Evolutionary conservation across 129 eudicot genomes (phyloP).

Genomic region (Centrapalus pauciflorus): DNA sequence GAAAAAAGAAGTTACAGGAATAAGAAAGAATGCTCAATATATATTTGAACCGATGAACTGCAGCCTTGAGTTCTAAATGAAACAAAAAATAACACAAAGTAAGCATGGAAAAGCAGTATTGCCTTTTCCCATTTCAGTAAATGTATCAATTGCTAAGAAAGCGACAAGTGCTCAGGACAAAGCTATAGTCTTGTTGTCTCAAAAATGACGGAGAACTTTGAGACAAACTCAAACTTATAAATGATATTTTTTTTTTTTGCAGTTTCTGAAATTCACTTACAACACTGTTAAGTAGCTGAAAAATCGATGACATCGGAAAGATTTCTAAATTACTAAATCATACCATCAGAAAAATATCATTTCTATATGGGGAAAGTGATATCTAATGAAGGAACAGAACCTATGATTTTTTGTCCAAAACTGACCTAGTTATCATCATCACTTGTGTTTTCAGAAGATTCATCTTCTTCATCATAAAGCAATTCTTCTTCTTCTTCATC

Average conservation of each 20-base stretch:
- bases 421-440: constrained; percentile 48
- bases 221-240: not conserved
- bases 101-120: too few species aligned
- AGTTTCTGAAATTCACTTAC: too few species aligned
- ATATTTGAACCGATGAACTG: constrained; percentile 3
- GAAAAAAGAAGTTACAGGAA: not conserved
- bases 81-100: not conserved
- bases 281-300: not conserved
- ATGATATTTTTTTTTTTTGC: too few species aligned
- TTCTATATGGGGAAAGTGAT: constrained; percentile 7
- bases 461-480: constrained; percentile 65
- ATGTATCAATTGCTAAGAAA: too few species aligned
- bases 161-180: too few species aligned
- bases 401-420: constrained; percentile 5
- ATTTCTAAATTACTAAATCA: constrained; percentile 3
- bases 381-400: constrained; percentile 9
- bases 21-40: not conserved
- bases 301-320: not conserved
- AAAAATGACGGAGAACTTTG: not conserved
- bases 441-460: constrained; percentile 46
- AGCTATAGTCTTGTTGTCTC: not conserved
- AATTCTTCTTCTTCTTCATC: constrained; percentile 76
- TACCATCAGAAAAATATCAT: constrained; percentile 14
- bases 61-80: constrained; percentile 1
- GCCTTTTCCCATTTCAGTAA: not conserved